These are phyloP conservation scores for Mycena vulgaris DNA, from an alignment of 768 basidiomycete genomes.

Conservation along the genomic window DNA sequence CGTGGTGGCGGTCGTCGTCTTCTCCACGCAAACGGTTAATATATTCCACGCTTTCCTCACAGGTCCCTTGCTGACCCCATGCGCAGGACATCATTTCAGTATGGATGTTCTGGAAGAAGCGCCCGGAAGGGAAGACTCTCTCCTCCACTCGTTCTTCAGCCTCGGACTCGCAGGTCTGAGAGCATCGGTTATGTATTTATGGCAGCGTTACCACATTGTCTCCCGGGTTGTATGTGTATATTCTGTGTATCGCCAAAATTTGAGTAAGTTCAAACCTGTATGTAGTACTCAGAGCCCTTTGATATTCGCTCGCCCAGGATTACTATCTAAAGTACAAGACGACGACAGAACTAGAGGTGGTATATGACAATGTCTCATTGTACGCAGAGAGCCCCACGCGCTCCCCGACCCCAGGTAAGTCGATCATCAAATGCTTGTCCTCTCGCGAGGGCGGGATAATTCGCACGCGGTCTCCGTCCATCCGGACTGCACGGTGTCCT, in stretches of 20 bases:
- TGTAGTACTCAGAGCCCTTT: too few relatives aligned
- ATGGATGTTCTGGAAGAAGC: constrained; percentile 34
- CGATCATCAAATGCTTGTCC: too few relatives aligned
- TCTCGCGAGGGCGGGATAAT: too few relatives aligned
- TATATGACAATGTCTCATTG: too few relatives aligned
- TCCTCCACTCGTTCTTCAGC: constrained; percentile 2
- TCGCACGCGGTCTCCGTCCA: too few relatives aligned
- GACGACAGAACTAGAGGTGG: too few relatives aligned
- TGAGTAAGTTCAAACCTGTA: too few relatives aligned
- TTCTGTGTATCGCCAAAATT: constrained; percentile 12
- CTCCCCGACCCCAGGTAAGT: too few relatives aligned
- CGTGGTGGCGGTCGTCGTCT: constrained; percentile 42
- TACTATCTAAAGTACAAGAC: too few relatives aligned
- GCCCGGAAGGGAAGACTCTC: neutral
- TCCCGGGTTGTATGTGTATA: constrained; percentile 10
- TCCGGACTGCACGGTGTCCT: too few relatives aligned
- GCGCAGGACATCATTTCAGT: constrained; percentile 28
- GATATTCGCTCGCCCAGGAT: too few relatives aligned
- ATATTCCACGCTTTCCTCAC: neutral
- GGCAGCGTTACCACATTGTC: neutral
- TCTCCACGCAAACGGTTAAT: constrained; percentile 42
- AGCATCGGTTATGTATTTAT: neutral
- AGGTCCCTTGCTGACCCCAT: neutral
- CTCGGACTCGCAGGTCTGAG: constrained; percentile 1
- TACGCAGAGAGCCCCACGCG: too few relatives aligned